Evolutionary conservation across 306 rosid genomes (phyloP), one percentile per base, ranked within the genome.

Genomic region (Begonia loranthoides): DNA sequence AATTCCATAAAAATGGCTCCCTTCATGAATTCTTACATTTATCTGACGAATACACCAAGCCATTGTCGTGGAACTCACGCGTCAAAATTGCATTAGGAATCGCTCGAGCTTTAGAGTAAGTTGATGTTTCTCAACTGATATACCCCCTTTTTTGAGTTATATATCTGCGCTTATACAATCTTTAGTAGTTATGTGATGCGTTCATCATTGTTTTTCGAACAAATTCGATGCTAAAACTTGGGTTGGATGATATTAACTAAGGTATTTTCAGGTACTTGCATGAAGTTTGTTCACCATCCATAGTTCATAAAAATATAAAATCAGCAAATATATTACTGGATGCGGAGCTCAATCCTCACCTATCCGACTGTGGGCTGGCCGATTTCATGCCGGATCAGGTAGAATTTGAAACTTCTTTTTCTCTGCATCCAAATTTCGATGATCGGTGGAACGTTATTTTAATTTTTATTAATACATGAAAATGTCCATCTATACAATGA

Each of bases 51-150:
- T 80, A 72, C 63, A 80, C 67, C 62, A 82, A 76, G 79, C 95
- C 99, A 4, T 64, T 82, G 79, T 80, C 81, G 66, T 92, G 96
- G 99, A 92, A 86, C 62, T 55, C 87, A 17, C 80, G 99, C 22
- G 94, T 92, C 60, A 92, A 92, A 80, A 75, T 92, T 76, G 96
- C 99, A 58, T 73, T 92, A 76, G 99, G 96, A 41, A 83, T 86
- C 48, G 99, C 99, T 44, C 93, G 96, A 10, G 99, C 93, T 33
- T 52, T 86, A 61, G 96, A 92, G 99, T 90, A 76, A 69, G 99
- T 75, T 69, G 36, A 28, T 3, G 36, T 28, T 28, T 28, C 36
- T 28, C 36, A 28, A 28, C 6, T 28, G 36, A 28, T 28, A 28
- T 28, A 28, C 9, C 1, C 36, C 3, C 9, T 28, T 28, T 28